A percentile compares a stretch with the other conserved stretches of the same genome.
These are phyloP conservation scores for Solanum megistacrolobum DNA, from an alignment of 257 asterid species.

Conservation along the genomic window DNA sequence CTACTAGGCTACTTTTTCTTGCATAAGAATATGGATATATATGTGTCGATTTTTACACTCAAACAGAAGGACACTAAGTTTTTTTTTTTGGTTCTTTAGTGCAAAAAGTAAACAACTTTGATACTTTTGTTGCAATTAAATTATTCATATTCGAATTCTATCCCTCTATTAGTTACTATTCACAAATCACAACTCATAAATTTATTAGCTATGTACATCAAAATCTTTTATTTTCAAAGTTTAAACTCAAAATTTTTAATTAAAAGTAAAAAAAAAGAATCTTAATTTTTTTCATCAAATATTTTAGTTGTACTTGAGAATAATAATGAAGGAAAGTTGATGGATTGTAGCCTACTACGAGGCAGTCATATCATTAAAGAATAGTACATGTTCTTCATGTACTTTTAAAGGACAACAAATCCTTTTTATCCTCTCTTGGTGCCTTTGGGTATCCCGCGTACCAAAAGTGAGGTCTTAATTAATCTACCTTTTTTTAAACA, in stretches of 20 bases:
- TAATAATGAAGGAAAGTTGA: not conserved
- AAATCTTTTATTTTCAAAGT: not conserved
- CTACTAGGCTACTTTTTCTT: not conserved
- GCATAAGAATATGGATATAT: not conserved
- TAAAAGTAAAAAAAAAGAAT: not conserved
- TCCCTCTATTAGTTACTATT: not conserved
- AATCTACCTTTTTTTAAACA: not conserved
- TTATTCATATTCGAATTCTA: not conserved
- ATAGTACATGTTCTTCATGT: slow-evolving; percentile 15
- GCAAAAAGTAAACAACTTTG: not conserved
- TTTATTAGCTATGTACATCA: accelerated
- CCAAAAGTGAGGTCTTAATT: not conserved
- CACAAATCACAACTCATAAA: not conserved
- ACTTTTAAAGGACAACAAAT: not conserved
- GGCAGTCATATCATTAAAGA: slow-evolving; percentile 7
- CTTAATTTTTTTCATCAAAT: not conserved
- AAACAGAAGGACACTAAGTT: not conserved
- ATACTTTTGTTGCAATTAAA: not conserved
- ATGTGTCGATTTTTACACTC: not conserved
- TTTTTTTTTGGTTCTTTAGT: not conserved
- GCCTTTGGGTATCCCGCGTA: not conserved
- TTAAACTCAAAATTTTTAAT: not conserved
- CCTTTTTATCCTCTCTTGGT: not conserved
- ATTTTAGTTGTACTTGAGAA: not conserved
- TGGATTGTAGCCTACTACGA: not conserved